These are phyloP conservation scores for Vitis hybrid DNA, from an alignment of 177 flowering plant genomes.

Conservation along the genomic window DNA sequence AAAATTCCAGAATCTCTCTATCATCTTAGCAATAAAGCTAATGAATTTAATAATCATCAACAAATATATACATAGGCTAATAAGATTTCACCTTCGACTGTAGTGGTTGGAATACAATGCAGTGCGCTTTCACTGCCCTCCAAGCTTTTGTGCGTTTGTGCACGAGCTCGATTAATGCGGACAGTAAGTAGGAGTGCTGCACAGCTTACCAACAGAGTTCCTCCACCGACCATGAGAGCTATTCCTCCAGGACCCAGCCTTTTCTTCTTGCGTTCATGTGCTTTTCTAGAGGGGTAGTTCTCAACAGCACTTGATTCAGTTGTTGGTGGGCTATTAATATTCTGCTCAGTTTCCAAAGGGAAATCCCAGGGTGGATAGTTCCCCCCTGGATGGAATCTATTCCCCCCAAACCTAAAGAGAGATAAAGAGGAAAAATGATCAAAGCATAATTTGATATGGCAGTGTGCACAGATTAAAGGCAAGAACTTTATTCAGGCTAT, in stretches of 20 bases:
- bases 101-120: constrained; percentile 38
- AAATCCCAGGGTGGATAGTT: constrained; percentile 63
- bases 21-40: too few species aligned
- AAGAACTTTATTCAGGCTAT: background rate
- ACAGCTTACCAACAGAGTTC: constrained; percentile 47
- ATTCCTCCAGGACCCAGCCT: constrained; percentile 49
- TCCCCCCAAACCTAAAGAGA: constrained; percentile 65
- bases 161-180: constrained; percentile 29
- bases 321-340: constrained; percentile 48
- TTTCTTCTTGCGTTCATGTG: constrained; percentile 31
- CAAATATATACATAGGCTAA: background rate
- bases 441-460: background rate
- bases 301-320: constrained; percentile 63
- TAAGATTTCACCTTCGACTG: constrained; percentile 38
- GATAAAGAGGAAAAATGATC: constrained; percentile 2
- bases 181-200: constrained; percentile 39
- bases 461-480: background rate
- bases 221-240: constrained; percentile 48
- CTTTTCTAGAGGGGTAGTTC: constrained; percentile 36
- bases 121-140: constrained; percentile 29
- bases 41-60: background rate
- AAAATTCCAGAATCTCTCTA: too few species aligned
- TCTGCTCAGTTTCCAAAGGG: constrained; percentile 41
- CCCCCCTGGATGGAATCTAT: constrained; percentile 42
- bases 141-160: constrained; percentile 14